Base-by-base conservation (phyloP, 345 rosid genomes). In the Ricinus communis region DNA sequence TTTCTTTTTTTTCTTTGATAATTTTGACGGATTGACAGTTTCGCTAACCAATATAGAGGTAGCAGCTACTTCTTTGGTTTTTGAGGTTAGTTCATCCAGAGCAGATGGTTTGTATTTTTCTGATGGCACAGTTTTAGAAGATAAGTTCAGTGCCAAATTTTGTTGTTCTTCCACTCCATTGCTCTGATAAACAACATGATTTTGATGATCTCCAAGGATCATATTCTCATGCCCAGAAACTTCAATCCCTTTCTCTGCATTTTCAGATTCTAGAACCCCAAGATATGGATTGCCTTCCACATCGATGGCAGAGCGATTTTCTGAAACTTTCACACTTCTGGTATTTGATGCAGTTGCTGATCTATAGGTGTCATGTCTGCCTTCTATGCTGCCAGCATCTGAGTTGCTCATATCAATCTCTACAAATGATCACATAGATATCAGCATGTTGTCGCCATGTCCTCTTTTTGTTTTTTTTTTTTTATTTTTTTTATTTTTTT, bases 1-100 rank as follows among this genome's bases (percentile, higher is more conserved):
- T 73, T 81, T 84, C 81, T 55, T 90, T 50, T 62, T 84, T 70
- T 75, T 79, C 84, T 82, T 86, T 5, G 81, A 73, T 65, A 85
- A 27, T 70, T 73, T 84, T 71, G 27, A 27, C 55, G 63, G 74
- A 62, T 71, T 68, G 72, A 22, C 45, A 43, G 28, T 56, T 55
- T 43, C 71, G 25, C 65, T 62, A 30, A 57, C 21, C 14, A 36
- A 62, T 25, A 36, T 65, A 62, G 41, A 43, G 19, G 59, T 21
- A 58, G 33, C 25, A 55, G 21, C 40, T 10, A 38, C 61, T 59
- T 47, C 74, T 45, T 21, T 31, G 51, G 62, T 19, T 69, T 56
- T 62, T 15, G 36, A 21, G 25, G 38, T 25, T 18, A 38, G 21
- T 30, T 79, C 78, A 57, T 60, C 62, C 36, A 50, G 60, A 40